Evolutionary conservation across 495 filamentous ascomycete species (phyloP).

Genomic region (Aspergillus avenaceus): DNA sequence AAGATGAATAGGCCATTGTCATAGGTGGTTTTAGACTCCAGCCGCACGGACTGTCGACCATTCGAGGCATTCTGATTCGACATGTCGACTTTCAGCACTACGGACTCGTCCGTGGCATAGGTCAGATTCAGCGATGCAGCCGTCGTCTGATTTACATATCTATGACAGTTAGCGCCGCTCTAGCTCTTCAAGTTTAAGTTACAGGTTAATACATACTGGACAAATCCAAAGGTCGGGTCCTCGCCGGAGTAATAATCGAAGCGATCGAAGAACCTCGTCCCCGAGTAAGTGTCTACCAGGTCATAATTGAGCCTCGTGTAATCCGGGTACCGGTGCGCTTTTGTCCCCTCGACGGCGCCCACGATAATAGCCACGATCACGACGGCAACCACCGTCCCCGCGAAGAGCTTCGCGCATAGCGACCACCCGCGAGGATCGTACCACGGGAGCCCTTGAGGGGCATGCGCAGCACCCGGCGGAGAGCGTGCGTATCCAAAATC

Average conservation of each 20-base stretch:
- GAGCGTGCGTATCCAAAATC: constrained; percentile 14
- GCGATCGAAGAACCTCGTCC: constrained; percentile 44
- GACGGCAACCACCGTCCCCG: constrained; percentile 25
- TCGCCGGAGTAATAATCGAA: constrained; percentile 51
- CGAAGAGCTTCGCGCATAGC: constrained; percentile 39
- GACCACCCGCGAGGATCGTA: constrained; percentile 51
- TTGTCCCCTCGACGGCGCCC: constrained; percentile 47
- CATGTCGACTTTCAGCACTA: constrained; percentile 50
- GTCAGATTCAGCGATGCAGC: constrained; percentile 47
- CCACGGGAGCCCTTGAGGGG: constrained; percentile 18
- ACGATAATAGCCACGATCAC: constrained; percentile 50
- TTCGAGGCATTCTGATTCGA: constrained; percentile 34
- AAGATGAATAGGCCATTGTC: constrained; percentile 52
- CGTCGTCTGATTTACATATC: constrained; percentile 30
- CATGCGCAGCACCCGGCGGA: constrained; percentile 1
- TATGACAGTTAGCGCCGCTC: constrained; percentile 1
- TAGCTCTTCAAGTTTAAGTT: background rate
- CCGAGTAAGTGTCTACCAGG: constrained; percentile 49
- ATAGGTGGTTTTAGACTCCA: constrained; percentile 48
- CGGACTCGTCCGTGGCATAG: constrained; percentile 39
- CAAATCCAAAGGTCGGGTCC: constrained; percentile 50
- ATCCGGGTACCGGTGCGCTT: constrained; percentile 48
- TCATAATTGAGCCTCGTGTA: constrained; percentile 47
- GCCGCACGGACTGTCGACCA: constrained; percentile 52
- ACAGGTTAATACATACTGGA: constrained; percentile 34